These are phyloP conservation scores for Cryptomeria japonica DNA, from an alignment of 75 land plant genomes.

Conservation along the genomic window DNA sequence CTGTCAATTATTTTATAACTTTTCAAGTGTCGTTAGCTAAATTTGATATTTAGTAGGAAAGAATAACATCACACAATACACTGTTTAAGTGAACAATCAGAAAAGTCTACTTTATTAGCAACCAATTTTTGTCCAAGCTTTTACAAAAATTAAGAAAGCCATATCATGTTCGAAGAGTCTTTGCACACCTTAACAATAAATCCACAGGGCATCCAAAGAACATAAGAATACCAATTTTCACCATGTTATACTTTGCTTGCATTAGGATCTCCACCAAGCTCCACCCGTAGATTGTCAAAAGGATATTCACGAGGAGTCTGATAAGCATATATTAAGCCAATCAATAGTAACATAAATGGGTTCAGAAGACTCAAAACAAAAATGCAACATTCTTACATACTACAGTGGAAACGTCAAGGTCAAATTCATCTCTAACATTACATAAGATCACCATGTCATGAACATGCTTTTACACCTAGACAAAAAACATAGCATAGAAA, in stretches of 20 bases:
- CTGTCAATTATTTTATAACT: not conserved
- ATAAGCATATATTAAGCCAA: not conserved
- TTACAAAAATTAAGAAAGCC: not conserved
- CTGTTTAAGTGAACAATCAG: not conserved
- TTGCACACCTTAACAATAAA: not conserved
- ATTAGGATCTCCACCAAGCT: conserved; percentile 87
- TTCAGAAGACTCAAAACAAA: not conserved
- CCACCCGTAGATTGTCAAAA: conserved; percentile 86
- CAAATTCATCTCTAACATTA: not conserved
- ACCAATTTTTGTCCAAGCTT: not conserved
- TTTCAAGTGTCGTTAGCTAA: not conserved
- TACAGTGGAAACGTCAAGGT: not conserved
- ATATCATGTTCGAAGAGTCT: not conserved
- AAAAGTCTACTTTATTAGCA: not conserved
- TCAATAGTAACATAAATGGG: not conserved
- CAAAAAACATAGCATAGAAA: not conserved
- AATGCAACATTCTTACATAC: not conserved
- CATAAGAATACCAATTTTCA: not conserved
- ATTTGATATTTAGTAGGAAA: not conserved
- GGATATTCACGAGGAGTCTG: conserved; percentile 91
- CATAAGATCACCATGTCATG: not conserved
- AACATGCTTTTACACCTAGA: not conserved
- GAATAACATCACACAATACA: not conserved
- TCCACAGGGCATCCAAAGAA: not conserved
- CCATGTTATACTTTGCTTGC: not conserved